These are phyloP conservation scores for Tolypocladium amazonense DNA, from an alignment of 2,329 filamentous ascomycete genomes.

Conservation along the genomic window DNA sequence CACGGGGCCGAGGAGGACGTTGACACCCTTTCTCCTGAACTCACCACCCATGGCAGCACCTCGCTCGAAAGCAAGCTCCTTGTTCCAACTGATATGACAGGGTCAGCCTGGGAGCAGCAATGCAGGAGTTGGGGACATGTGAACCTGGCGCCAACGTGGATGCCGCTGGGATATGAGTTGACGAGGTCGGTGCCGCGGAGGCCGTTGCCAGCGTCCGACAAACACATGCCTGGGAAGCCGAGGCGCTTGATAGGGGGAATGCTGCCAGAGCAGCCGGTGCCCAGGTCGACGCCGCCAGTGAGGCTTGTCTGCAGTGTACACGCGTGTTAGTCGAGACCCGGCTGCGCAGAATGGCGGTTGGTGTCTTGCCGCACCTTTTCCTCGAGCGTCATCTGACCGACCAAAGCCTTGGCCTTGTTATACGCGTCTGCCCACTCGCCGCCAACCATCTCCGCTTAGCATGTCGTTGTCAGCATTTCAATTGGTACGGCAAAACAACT, in stretches of 20 bases:
- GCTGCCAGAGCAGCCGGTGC: slow-evolving; percentile 37
- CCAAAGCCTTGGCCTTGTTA: slow-evolving; percentile 55
- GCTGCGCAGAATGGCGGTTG: not conserved
- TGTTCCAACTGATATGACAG: slow-evolving; percentile 50
- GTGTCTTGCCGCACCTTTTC: slow-evolving; percentile 47
- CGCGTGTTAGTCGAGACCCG: not conserved
- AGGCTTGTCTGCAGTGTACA: slow-evolving; percentile 46
- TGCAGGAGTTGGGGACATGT: not conserved
- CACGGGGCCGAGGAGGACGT: slow-evolving; percentile 69
- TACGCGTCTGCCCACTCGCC: slow-evolving; percentile 58
- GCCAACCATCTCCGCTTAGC: slow-evolving; percentile 42
- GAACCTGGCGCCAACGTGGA: slow-evolving; percentile 28
- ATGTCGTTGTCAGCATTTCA: not conserved
- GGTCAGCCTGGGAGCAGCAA: not conserved
- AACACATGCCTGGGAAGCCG: slow-evolving; percentile 32
- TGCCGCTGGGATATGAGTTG: slow-evolving; percentile 28
- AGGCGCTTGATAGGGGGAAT: slow-evolving; percentile 26
- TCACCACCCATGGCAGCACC: slow-evolving; percentile 68
- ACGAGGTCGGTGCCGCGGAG: slow-evolving; percentile 31
- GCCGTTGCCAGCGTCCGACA: slow-evolving; percentile 33
- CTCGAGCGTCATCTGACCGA: slow-evolving; percentile 59
- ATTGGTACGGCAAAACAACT: not conserved
- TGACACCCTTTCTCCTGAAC: slow-evolving; percentile 65
- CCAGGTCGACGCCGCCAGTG: slow-evolving; percentile 55
- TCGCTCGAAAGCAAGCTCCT: slow-evolving; percentile 53